phyloP scores from a whole-genome alignment of 2,329 filamentous ascomycete species.

The Coniochaeta prunicola region DNA sequence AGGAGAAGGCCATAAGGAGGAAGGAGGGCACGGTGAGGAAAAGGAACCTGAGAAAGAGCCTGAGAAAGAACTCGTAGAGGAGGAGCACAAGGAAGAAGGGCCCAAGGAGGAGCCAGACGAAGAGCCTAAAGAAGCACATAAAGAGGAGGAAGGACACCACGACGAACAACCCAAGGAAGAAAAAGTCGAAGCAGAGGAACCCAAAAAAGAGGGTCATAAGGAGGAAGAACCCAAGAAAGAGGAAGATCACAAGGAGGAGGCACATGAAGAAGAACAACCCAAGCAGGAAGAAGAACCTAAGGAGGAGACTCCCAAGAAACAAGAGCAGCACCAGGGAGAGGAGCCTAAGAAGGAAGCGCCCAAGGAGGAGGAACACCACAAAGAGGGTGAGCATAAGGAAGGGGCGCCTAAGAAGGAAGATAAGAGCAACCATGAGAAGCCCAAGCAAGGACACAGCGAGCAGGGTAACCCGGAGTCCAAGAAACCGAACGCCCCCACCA shows the following conservation, averaged over 20 bases:
- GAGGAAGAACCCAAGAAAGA: not conserved
- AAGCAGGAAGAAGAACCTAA: not conserved
- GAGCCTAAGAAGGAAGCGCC: not conserved
- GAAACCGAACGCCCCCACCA: not conserved
- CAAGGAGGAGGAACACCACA: not conserved
- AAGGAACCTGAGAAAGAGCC: not conserved
- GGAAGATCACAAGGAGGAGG: not conserved
- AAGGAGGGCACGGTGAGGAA: not conserved
- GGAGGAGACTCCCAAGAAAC: not conserved
- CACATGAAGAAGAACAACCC: not conserved
- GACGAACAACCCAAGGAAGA: not conserved
- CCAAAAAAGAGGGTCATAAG: not conserved
- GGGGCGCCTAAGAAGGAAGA: not conserved
- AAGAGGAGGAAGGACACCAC: not conserved
- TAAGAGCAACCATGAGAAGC: not conserved
- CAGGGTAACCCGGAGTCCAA: conserved; percentile 7
- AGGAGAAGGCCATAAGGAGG: not conserved
- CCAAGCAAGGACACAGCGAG: not conserved
- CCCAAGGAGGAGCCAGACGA: not conserved
- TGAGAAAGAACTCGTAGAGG: not conserved
- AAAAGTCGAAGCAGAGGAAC: not conserved
- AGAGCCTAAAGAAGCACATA: not conserved
- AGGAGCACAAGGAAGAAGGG: not conserved
- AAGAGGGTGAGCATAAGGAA: not conserved
- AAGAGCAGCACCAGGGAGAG: not conserved